Conservation (phyloP, 2,329 filamentous ascomycete species). For the Diaporthe destruens region DNA sequence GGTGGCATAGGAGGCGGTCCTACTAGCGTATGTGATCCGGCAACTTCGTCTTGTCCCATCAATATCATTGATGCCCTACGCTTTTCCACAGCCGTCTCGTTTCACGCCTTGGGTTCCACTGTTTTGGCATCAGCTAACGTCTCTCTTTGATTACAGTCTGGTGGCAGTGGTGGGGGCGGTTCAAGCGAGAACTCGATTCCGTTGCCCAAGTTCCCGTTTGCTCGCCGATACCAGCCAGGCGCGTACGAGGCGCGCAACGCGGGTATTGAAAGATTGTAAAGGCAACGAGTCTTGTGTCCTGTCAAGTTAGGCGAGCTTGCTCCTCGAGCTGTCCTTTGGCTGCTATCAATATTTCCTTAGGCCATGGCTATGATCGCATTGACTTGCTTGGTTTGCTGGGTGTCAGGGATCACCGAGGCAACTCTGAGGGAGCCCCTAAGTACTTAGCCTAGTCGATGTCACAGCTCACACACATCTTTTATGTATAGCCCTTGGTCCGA, state of each 20-base stretch:
- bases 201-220: not conserved
- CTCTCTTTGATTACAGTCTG: not conserved
- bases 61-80: not conserved
- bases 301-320: not conserved
- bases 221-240: constrained; percentile 30
- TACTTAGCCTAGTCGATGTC: too few relatives aligned
- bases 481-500: too few relatives aligned
- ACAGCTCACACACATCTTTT: too few relatives aligned
- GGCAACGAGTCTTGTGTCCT: not conserved
- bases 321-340: not conserved
- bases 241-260: constrained; percentile 9
- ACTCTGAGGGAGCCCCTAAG: too few relatives aligned
- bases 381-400: too few relatives aligned
- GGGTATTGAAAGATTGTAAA: not conserved
- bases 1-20: not conserved
- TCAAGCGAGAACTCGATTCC: not conserved
- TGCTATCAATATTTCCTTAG: too few relatives aligned
- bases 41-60: not conserved
- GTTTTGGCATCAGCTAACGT: not conserved
- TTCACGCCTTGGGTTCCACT: not conserved
- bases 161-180: too few relatives aligned
- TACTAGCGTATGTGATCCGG: not conserved
- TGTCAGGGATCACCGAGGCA: too few relatives aligned
- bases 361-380: too few relatives aligned
- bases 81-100: not conserved